phyloP scores from a whole-genome alignment of 2,329 filamentous ascomycete genomes.

The Stachybotrys echinatus region DNA sequence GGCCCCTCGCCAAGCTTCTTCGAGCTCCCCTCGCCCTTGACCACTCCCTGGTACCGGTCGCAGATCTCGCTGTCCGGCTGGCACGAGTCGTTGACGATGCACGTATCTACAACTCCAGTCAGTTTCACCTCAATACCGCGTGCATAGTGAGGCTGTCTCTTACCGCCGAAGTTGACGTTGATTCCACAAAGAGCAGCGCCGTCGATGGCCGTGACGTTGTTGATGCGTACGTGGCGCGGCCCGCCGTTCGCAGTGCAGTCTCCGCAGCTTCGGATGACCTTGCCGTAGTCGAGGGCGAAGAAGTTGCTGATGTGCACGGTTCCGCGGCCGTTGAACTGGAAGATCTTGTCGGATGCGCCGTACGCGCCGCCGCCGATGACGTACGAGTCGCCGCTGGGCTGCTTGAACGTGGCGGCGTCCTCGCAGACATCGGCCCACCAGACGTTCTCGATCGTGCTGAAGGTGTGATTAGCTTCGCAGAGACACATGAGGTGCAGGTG shows the following conservation, averaged over 20 bases:
- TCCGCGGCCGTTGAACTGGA: conserved; percentile 41
- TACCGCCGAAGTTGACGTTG: not conserved
- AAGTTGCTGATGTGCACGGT: conserved; percentile 32
- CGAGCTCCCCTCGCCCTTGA: not conserved
- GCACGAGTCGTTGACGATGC: not conserved
- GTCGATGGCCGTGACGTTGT: not conserved
- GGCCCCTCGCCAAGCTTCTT: not conserved
- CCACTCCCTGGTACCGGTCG: not conserved
- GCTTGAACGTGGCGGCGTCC: not conserved
- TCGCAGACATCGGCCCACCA: conserved; percentile 1
- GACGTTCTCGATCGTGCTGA: conserved; percentile 3
- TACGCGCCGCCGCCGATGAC: conserved; percentile 25
- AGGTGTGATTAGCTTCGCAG: too few relatives aligned
- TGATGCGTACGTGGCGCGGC: conserved; percentile 16
- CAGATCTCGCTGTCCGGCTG: not conserved
- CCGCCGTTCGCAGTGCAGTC: conserved; percentile 33
- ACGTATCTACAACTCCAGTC: too few relatives aligned
- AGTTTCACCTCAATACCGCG: too few relatives aligned
- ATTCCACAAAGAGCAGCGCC: not conserved
- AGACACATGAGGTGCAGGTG: too few relatives aligned
- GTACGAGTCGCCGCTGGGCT: not conserved
- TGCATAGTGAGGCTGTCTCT: too few relatives aligned
- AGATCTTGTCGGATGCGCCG: conserved; percentile 37
- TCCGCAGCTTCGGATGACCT: conserved; percentile 42
- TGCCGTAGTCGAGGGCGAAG: conserved; percentile 39